These are phyloP conservation scores for Setomelanomma holmii DNA, from an alignment of 2,329 filamentous ascomycete species.

Conservation along the genomic window DNA sequence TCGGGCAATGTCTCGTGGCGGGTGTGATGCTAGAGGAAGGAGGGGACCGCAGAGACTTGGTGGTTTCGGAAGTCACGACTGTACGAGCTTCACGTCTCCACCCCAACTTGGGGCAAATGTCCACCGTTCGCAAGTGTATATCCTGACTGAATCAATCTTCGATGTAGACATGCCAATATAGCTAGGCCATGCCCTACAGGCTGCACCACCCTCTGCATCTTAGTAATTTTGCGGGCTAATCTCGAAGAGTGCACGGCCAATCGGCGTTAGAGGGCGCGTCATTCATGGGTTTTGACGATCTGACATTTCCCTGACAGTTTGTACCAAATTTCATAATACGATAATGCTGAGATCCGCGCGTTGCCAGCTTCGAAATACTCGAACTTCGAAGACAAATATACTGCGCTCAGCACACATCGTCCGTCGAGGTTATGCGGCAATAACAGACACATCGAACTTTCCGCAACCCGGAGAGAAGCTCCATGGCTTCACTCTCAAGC, in stretches of 20 bases:
- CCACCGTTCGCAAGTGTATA: conserved; percentile 1
- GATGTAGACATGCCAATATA: conserved; percentile 5
- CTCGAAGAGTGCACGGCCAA: conserved; percentile 22
- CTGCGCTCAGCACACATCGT: conserved; percentile 14
- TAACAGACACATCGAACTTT: conserved; percentile 77
- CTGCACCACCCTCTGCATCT: conserved; percentile 13
- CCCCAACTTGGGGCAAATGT: conserved; percentile 10
- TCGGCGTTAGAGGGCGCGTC: conserved; percentile 27
- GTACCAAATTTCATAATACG: too few species aligned
- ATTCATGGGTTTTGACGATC: conserved; percentile 2
- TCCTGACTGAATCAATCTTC: conserved; percentile 5
- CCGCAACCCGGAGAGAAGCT: conserved; percentile 84
- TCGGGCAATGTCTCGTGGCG: conserved; percentile 20
- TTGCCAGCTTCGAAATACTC: conserved; percentile 34
- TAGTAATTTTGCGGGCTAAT: conserved; percentile 30
- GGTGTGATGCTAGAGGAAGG: conserved; percentile 6
- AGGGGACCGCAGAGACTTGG: conserved; percentile 22
- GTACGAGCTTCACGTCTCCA: conserved; percentile 15
- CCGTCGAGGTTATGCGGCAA: conserved; percentile 62
- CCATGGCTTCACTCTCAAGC: conserved; percentile 89
- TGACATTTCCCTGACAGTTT: conserved; percentile 22
- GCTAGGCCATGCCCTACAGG: conserved; percentile 11
- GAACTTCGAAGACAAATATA: conserved; percentile 13
- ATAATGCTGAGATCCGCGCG: conserved; percentile 48
- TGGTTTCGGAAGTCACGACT: conserved; percentile 18